These are phyloP conservation scores for Cladosporium sp. DNA, from an alignment of 2,329 filamentous ascomycete genomes.

Conservation along the genomic window DNA sequence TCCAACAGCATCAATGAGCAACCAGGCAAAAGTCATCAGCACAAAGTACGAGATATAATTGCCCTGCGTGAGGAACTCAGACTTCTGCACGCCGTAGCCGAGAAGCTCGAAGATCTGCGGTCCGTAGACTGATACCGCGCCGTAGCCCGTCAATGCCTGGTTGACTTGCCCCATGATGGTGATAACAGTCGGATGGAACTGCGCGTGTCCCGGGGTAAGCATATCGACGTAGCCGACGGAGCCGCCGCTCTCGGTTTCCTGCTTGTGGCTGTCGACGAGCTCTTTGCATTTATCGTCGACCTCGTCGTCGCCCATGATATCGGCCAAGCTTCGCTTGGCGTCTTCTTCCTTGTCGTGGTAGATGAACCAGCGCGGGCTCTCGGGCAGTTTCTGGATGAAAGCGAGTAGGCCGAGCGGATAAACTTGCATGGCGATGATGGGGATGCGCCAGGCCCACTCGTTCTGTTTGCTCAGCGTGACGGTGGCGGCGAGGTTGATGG, in stretches of 20 bases:
- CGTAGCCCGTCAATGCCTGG: constrained; percentile 57
- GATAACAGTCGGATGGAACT: constrained; percentile 63
- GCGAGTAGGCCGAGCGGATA: constrained; percentile 58
- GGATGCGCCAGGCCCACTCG: constrained; percentile 64
- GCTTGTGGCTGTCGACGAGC: constrained; percentile 53
- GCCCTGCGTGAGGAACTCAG: constrained; percentile 60
- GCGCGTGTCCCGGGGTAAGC: constrained; percentile 55
- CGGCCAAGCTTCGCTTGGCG: constrained; percentile 51
- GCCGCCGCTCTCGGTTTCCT: constrained; percentile 46
- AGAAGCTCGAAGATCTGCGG: constrained; percentile 66
- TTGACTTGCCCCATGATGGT: constrained; percentile 66
- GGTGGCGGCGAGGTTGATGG: constrained; percentile 60
- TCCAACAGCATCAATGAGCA: constrained; percentile 59
- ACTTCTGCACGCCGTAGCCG: constrained; percentile 53
- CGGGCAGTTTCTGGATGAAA: constrained; percentile 57
- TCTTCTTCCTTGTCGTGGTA: constrained; percentile 54
- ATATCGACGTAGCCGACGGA: constrained; percentile 59
- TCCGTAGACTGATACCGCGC: constrained; percentile 63
- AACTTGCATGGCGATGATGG: constrained; percentile 63
- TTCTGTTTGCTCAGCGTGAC: constrained; percentile 55
- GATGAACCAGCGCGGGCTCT: constrained; percentile 61
- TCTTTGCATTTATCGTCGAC: constrained; percentile 41
- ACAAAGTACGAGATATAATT: constrained; percentile 65
- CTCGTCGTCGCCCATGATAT: constrained; percentile 55
- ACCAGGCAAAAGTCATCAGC: constrained; percentile 64